These are phyloP conservation scores for Tolypocladium ophioglossoides DNA, from an alignment of 2,329 filamentous ascomycete species.

Conservation along the genomic window DNA sequence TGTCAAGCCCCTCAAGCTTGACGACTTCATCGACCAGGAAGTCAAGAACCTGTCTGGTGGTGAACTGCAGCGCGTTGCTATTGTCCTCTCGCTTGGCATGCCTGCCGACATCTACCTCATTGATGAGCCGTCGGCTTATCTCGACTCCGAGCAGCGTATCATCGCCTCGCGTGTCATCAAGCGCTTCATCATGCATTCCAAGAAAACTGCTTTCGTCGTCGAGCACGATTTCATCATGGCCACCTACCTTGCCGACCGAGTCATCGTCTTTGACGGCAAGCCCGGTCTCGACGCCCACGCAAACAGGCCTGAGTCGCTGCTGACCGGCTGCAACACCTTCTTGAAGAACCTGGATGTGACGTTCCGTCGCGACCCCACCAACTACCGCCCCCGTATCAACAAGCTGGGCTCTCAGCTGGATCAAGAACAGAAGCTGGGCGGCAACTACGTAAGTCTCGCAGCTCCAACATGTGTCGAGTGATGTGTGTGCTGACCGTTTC, in stretches of 20 bases:
- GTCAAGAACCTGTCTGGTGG: slow-evolving; percentile 98
- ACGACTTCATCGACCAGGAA: slow-evolving; percentile 99
- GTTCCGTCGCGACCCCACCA: slow-evolving; percentile 94
- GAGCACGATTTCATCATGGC: slow-evolving; percentile 99
- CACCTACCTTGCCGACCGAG: slow-evolving; percentile 69
- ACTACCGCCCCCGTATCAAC: slow-evolving; percentile 96
- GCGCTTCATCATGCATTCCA: slow-evolving; percentile 99
- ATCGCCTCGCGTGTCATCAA: slow-evolving; percentile 96
- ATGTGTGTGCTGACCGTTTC: slow-evolving; percentile 5
- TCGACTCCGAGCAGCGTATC: slow-evolving; percentile 98
- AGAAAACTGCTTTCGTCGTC: slow-evolving; percentile 98
- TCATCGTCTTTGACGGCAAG: slow-evolving; percentile 96
- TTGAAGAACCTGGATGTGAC: slow-evolving; percentile 95
- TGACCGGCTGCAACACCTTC: slow-evolving; percentile 95
- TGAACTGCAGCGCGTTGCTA: slow-evolving; percentile 98
- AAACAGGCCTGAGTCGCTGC: slow-evolving; percentile 80
- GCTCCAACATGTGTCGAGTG: neutral
- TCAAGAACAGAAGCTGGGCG: slow-evolving; percentile 88
- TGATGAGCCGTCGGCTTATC: slow-evolving; percentile 93
- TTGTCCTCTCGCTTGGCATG: slow-evolving; percentile 89
- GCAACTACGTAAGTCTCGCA: slow-evolving; percentile 73
- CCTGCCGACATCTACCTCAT: slow-evolving; percentile 98
- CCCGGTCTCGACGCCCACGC: slow-evolving; percentile 82
- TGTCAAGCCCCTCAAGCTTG: slow-evolving; percentile 97
- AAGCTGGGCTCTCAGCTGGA: slow-evolving; percentile 93